A percentile compares a stretch with the other conserved stretches of the same genome.
These are phyloP conservation scores for Alternaria arbusti DNA, from an alignment of 2,329 filamentous ascomycete species.

Conservation along the genomic window DNA sequence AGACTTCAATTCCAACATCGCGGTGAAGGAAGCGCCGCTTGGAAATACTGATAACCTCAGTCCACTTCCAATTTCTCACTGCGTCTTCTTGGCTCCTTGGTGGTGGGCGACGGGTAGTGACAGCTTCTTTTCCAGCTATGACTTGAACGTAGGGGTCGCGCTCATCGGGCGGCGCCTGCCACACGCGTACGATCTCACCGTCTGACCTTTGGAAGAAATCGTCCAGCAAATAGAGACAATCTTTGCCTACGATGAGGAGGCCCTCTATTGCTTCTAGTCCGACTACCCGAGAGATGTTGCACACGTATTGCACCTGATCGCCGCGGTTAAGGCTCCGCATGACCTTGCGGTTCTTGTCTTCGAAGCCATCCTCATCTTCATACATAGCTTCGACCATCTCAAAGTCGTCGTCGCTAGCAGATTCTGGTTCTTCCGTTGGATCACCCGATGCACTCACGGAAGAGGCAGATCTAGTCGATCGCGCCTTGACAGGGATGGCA, in stretches of 20 bases:
- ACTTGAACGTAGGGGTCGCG: slow-evolving; percentile 95
- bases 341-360: slow-evolving; percentile 98
- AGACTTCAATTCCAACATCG: slow-evolving; percentile 95
- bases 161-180: slow-evolving; percentile 90
- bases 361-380: slow-evolving; percentile 82
- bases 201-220: slow-evolving; percentile 95
- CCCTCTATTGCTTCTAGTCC: slow-evolving; percentile 94
- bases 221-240: slow-evolving; percentile 91
- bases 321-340: slow-evolving; percentile 91
- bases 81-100: slow-evolving; percentile 64
- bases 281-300: slow-evolving; percentile 93
- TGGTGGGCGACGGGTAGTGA: slow-evolving; percentile 53
- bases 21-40: slow-evolving; percentile 95
- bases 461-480: slow-evolving; percentile 29
- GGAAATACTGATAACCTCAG: slow-evolving; percentile 91
- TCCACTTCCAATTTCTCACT: slow-evolving; percentile 91
- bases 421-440: slow-evolving; percentile 50
- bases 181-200: slow-evolving; percentile 95
- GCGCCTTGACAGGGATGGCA: slow-evolving; percentile 34
- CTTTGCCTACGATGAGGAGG: slow-evolving; percentile 89
- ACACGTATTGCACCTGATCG: slow-evolving; percentile 90
- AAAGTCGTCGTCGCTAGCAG: slow-evolving; percentile 81
- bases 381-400: slow-evolving; percentile 95
- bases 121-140: slow-evolving; percentile 77
- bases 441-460: slow-evolving; percentile 29